Base-by-base conservation (phyloP, 345 rosid species). In the Lumnitzera racemosa region DNA sequence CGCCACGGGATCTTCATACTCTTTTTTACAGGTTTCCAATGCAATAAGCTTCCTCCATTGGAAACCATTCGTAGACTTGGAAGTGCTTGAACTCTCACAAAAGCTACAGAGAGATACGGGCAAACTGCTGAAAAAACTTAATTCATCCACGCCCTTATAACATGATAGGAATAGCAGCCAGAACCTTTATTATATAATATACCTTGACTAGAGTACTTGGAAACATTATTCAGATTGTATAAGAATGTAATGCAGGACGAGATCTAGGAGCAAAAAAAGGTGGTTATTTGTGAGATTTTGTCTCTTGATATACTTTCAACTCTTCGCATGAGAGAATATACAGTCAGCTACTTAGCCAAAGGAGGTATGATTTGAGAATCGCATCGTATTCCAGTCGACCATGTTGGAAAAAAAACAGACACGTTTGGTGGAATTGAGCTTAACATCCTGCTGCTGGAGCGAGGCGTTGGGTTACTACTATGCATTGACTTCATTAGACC, bases 351-450 rank as follows among this genome's bases (percentile, higher is more conserved):
- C 13, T 53, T 72, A 5, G 20, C 10, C 52, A 57, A 10, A 36
- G 43, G 7, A 9, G 43, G 1, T 36, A 53, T 48, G 12, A 63
- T 62, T 16, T 52, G 67, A 41, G 47, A 72, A 20, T 60, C 74
- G 49, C 63, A 51, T 61, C 36, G 56, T 66, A 23, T 24, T n/a
- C 59, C 69, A 20, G 20, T 20, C 20, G 20, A 20, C 20, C 20
- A 20, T 20, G 15, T 41, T 58, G 52, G 72, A 69, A 13, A 76
- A 62, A 76, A 69, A 43, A 58, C 71, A 53, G 74, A 55, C 66
- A 51, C 66, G 31, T 67, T 72, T 14, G 63, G 74, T 59, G 67
- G 74, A 27, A 67, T 76, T n/a, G 77, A 76, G 15, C 69, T 76
- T n/a, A 74, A 72, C 23, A 49, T 62, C 72, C 54, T 53, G 66